Conservation (phyloP, 177 flowering plant genomes). For the Telopea speciosissima region DNA sequence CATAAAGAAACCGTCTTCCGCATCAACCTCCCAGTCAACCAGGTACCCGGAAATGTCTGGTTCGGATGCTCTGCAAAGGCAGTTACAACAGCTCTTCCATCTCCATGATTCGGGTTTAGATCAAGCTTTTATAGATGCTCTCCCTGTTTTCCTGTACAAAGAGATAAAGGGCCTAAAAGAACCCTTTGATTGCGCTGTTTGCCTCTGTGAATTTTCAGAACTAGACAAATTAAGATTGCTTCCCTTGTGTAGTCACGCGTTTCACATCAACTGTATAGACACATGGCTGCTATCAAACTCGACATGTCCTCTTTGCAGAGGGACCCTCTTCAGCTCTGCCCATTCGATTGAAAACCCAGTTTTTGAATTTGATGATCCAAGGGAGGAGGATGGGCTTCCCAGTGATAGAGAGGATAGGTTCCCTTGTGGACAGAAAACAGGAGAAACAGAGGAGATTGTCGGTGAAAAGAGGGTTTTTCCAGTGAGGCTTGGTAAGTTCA, state of each 20-base stretch:
- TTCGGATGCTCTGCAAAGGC: constrained; percentile 57
- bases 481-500: constrained; percentile 81
- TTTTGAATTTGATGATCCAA: constrained; percentile 24
- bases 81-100: constrained; percentile 79
- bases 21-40: constrained; percentile 30
- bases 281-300: constrained; percentile 90
- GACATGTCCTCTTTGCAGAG: constrained; percentile 86
- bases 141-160: constrained; percentile 68
- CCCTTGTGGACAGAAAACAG: constrained; percentile 28
- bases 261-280: constrained; percentile 74
- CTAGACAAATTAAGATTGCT: constrained; percentile 66
- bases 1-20: constrained; percentile 38
- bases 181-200: constrained; percentile 90
- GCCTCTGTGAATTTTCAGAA: constrained; percentile 64
- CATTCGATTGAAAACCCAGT: constrained; percentile 32
- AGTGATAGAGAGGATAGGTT: constrained; percentile 27
- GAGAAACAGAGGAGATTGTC: constrained; percentile 29
- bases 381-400: constrained; percentile 30
- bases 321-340: constrained; percentile 31
- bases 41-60: constrained; percentile 36
- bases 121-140: constrained; percentile 62
- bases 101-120: constrained; percentile 85
- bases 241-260: constrained; percentile 80
- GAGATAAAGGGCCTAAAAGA: constrained; percentile 62
- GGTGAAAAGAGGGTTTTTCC: constrained; percentile 50